Evolutionary conservation across 2,329 filamentous ascomycete genomes (phyloP), one percentile per base, ranked within the genome.

Genomic region (Colletotrichum sojae): DNA sequence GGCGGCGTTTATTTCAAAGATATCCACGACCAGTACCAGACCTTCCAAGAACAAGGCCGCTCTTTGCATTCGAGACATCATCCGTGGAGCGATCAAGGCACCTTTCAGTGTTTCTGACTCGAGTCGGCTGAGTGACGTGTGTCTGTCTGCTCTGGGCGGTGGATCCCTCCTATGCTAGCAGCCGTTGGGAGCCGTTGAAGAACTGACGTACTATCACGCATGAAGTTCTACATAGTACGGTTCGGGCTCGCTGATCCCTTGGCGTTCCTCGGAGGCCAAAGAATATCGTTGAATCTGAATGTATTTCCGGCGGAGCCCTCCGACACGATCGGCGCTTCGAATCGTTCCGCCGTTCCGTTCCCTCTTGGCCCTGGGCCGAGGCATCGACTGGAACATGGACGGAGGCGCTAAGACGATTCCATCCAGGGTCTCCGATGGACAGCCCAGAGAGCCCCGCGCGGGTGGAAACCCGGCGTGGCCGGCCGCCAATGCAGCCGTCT

Each of bases 371-470:
- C 60, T 64, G 48, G 16, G 18, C 66, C 66, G 61, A 65, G 66
- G 66, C 66, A 69, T 68, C 61, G 22, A 25, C n/a, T 49, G 25
- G 31, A 49, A 45, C 49, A 43, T 48, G 27, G 54, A 55, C 48
- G 48, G 58, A 43, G 66, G 49, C 61, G 61, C 66, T 69, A 69
- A 22, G 48, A 69, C 54, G 40, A 65, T 69, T 69, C 27, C 39
- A 58, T 64, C 46, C 40, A 68, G 53, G 60, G 53, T 64, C 59
- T 63, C 59, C 59, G 59, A 57, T 45, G 25, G 25, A 55, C 63
- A 58, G 39, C 40, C 58, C 31, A 36, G 43, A 53, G 31, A 13
- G 48, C 61, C 65, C 61, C 66, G 61, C 61, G 66, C 61, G 54
- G 66, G 66, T 69, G 66, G 66, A 46, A 59, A 46, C n/a, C 48